Conservation (phyloP, 495 filamentous ascomycete genomes). For the Trichoderma parareesei region DNA sequence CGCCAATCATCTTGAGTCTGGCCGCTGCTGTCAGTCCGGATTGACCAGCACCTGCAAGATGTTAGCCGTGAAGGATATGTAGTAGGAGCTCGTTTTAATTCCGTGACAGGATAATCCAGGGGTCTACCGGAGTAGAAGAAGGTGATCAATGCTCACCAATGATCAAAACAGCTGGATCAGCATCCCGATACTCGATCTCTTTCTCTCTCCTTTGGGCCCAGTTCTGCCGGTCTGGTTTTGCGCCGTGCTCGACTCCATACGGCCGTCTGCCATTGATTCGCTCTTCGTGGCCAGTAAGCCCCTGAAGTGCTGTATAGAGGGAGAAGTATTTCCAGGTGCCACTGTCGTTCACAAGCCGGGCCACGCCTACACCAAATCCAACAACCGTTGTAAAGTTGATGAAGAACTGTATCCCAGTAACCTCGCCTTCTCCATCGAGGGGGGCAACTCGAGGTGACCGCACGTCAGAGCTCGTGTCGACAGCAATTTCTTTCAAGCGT, state of each 20-base stretch:
- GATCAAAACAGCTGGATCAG: conserved; percentile 57
- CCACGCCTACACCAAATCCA: conserved; percentile 50
- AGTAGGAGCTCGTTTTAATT: background rate
- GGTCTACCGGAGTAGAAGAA: too few species aligned
- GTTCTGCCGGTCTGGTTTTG: conserved; percentile 37
- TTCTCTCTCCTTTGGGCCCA: conserved; percentile 57
- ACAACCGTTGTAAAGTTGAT: conserved; percentile 43
- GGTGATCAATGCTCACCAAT: conserved; percentile 42
- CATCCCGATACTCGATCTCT: conserved; percentile 46
- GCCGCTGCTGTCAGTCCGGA: conserved; percentile 56
- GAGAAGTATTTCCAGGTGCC: conserved; percentile 58
- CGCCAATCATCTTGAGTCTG: conserved; percentile 61
- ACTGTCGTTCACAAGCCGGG: conserved; percentile 44
- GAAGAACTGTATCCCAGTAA: conserved; percentile 45
- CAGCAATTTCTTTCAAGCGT: conserved; percentile 34
- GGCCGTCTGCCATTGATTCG: conserved; percentile 37
- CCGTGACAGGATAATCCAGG: background rate
- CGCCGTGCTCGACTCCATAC: conserved; percentile 45
- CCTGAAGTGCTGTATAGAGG: conserved; percentile 51
- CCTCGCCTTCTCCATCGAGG: conserved; percentile 36
- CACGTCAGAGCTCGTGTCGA: conserved; percentile 39
- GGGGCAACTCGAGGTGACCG: conserved; percentile 38
- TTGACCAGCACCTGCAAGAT: conserved; percentile 44
- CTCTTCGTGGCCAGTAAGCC: conserved; percentile 46
- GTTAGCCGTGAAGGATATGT: conserved; percentile 1